phyloP scores from a whole-genome alignment of 208 protist species.

The Leishmania guyanensis region DNA sequence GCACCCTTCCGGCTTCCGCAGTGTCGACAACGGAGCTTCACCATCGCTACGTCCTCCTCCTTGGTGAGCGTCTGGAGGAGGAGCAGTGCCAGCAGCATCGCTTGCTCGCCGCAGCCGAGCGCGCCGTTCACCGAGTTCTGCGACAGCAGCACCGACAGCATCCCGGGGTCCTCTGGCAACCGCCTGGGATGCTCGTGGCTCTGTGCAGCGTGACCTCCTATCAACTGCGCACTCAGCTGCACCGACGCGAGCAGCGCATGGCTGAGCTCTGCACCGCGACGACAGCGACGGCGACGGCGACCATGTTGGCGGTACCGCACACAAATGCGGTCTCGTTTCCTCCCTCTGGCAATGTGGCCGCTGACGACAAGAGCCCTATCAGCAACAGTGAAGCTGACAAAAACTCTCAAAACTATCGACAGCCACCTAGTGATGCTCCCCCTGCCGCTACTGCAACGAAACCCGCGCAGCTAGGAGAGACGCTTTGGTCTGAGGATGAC shows the following conservation, averaged over 20 bases:
- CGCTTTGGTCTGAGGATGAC: constrained; percentile 6
- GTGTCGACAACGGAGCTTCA: not conserved
- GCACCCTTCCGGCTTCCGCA: not conserved
- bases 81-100: constrained; percentile 26
- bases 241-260: constrained; percentile 16
- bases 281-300: not conserved
- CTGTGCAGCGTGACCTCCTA: constrained; percentile 22
- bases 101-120: constrained; percentile 25
- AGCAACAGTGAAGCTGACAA: not conserved
- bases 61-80: constrained; percentile 3
- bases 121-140: constrained; percentile 20
- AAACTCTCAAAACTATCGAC: not conserved
- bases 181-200: constrained; percentile 16
- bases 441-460: not conserved
- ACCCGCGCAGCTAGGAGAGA: not conserved
- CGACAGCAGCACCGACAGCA: constrained; percentile 16
- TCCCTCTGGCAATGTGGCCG: not conserved
- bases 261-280: not conserved
- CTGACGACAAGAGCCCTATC: not conserved
- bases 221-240: constrained; percentile 24
- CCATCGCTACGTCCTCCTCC: not conserved
- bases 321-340: not conserved
- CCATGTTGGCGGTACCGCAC: not conserved
- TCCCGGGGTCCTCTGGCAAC: constrained; percentile 10
- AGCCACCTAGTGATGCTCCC: not conserved